Evolutionary conservation across 495 filamentous ascomycete species (phyloP), one percentile per base, ranked within the genome.

Genomic region (Clavariopsis aquatica): DNA sequence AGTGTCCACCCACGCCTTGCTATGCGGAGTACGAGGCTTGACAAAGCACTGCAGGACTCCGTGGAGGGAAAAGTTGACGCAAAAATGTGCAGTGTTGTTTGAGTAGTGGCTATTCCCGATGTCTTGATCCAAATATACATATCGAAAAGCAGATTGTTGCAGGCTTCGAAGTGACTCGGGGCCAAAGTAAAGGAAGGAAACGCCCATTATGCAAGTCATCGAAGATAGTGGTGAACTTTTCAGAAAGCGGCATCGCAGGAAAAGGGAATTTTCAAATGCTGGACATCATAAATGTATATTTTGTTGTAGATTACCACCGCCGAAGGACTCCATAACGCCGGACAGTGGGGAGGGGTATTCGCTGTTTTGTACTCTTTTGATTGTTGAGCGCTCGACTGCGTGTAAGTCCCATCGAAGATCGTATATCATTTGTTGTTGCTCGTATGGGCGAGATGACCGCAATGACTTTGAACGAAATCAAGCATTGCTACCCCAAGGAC

Each of bases 401-500:
- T 49, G 24, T 9, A 49, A 15, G 7, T 49, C 9, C 26, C 47
- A 27, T 49, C 24, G 19, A 13, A 24, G 47, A 2, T 49, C 47
- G 47, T 49, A 22, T 49, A 49, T 43, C 38, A 43, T 43, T n/a
- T 6, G 38, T 17, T 43, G 38, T n/a, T 17, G 12, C 47, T 23
- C 47, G 47, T 9, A 31, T 19, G 51, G 7, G 51, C 24, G 28
- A 54, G 26, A 6, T 19, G 29, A 20, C 24, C 31, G 34, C 29
- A 54, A 2, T 24, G 51, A 15, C 17, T 34, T 54, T 43, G 38
- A 15, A 17, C 28, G 20, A 23, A 4, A 36, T 63, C 41, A 63
- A n/a, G 60, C 31, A 27, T 28, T 27, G 28, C 46, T 63, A n/a
- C 60, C 60, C 60, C 60, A 63, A 19, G 60, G 60, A 10, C 38